phyloP scores from a whole-genome alignment of 192 early-diverging fungal species.

The Backusella luteola region DNA sequence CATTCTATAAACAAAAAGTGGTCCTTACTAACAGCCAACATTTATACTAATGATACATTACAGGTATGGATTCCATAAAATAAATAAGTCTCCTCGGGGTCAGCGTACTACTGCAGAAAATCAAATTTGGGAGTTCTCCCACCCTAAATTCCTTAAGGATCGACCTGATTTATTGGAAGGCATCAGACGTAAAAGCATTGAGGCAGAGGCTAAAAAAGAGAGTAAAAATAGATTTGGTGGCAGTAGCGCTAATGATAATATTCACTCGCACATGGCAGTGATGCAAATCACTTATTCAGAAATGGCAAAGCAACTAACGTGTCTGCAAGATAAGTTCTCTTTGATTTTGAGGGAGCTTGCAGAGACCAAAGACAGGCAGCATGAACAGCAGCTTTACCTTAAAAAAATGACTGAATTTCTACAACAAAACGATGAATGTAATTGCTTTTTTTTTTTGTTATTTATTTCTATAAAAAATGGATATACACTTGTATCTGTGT shows the following conservation, averaged over 20 bases:
- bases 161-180: slow-evolving; percentile 81
- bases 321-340: slow-evolving; percentile 69
- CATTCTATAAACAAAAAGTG: neutral
- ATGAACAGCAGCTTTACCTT: slow-evolving; percentile 62
- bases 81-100: slow-evolving; percentile 85
- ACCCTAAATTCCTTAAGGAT: slow-evolving; percentile 76
- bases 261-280: slow-evolving; percentile 73
- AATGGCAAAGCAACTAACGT: slow-evolving; percentile 65
- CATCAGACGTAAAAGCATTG: slow-evolving; percentile 88
- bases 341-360: slow-evolving; percentile 70
- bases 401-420: slow-evolving; percentile 65
- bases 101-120: slow-evolving; percentile 83
- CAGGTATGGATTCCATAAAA: slow-evolving; percentile 85
- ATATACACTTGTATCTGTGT: neutral
- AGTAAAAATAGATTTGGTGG: neutral
- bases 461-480: neutral
- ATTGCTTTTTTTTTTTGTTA: neutral
- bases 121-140: slow-evolving; percentile 90
- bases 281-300: slow-evolving; percentile 74
- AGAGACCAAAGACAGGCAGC: slow-evolving; percentile 65
- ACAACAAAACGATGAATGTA: slow-evolving; percentile 1
- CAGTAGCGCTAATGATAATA: slow-evolving; percentile 68
- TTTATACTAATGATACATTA: slow-evolving; percentile 18
- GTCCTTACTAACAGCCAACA: neutral
- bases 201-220: slow-evolving; percentile 55